Conservation (phyloP, 768 basidiomycete genomes). For the Naganishia antarctica region DNA sequence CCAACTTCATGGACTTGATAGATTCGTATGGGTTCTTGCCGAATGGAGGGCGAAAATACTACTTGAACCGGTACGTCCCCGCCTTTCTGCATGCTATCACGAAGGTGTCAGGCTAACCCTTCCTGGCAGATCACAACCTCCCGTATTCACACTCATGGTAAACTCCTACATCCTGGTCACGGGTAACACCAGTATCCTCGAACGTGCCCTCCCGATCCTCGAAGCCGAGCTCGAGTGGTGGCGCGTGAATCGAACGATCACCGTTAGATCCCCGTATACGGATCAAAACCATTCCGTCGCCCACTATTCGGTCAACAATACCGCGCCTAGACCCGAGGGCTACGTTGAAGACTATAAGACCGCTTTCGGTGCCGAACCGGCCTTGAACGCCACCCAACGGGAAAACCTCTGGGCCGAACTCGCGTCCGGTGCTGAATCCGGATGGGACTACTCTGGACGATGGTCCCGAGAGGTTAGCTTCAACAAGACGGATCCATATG, state of each 20-base stretch:
- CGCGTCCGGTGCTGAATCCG: conserved; percentile 80
- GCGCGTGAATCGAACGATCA: conserved; percentile 62
- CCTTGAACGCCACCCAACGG: conserved; percentile 60
- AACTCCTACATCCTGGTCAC: conserved; percentile 70
- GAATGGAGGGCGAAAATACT: conserved; percentile 85
- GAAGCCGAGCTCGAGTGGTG: conserved; percentile 84
- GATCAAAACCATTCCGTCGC: conserved; percentile 60
- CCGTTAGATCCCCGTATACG: conserved; percentile 44
- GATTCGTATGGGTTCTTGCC: conserved; percentile 84
- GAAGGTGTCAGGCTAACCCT: neutral
- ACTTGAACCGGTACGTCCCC: conserved; percentile 60
- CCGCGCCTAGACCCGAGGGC: conserved; percentile 78
- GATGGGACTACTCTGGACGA: conserved; percentile 50
- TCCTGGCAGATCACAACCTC: conserved; percentile 59
- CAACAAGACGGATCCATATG: conserved; percentile 53
- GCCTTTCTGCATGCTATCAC: conserved; percentile 49
- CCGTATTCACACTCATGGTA: conserved; percentile 87
- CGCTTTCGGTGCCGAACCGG: conserved; percentile 58
- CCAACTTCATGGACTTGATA: conserved; percentile 94
- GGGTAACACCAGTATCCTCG: conserved; percentile 69
- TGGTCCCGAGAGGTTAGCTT: conserved; percentile 53
- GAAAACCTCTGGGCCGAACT: conserved; percentile 76
- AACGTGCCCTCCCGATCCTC: conserved; percentile 74
- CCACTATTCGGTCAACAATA: conserved; percentile 70
- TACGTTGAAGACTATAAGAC: conserved; percentile 66